A percentile compares a stretch with the other conserved stretches of the same genome.
Evolutionary conservation across 1,284 basidiomycete species (phyloP).

Genomic region (Pseudozyma sp.): DNA sequence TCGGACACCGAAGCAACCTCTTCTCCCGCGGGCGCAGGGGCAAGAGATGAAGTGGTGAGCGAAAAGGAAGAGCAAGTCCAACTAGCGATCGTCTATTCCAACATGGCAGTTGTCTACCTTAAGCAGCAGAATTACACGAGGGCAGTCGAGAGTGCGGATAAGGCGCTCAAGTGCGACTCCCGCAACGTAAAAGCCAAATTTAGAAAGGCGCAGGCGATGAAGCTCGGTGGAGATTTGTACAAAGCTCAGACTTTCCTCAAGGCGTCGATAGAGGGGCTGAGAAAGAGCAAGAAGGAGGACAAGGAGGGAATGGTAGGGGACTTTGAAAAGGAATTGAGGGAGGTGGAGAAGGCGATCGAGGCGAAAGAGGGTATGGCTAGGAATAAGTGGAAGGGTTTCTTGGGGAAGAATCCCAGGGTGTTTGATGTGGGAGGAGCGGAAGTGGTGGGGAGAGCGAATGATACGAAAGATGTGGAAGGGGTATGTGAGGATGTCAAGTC

Average conservation of each 20-base stretch:
- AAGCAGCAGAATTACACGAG: slow-evolving; percentile 17
- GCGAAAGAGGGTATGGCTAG: slow-evolving; percentile 18
- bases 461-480: background rate
- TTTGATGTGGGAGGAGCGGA: slow-evolving; percentile 6
- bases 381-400: slow-evolving; percentile 36
- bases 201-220: slow-evolving; percentile 24
- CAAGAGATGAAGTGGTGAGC: background rate
- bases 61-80: slow-evolving; percentile 9
- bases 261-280: slow-evolving; percentile 1
- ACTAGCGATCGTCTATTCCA: slow-evolving; percentile 22
- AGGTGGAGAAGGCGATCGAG: slow-evolving; percentile 18
- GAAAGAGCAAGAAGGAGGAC: background rate
- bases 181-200: slow-evolving; percentile 35
- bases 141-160: slow-evolving; percentile 25
- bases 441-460: background rate
- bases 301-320: background rate
- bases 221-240: slow-evolving; percentile 17
- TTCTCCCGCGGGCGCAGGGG: background rate
- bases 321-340: slow-evolving; percentile 19
- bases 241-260: slow-evolving; percentile 2
- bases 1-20: background rate
- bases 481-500: background rate
- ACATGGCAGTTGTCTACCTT: slow-evolving; percentile 42
- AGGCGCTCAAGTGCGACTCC: slow-evolving; percentile 21
- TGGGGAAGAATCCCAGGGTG: slow-evolving; percentile 12